Conservation (phyloP, 2,329 filamentous ascomycete species). For the Thielaviopsis populi region DNA sequence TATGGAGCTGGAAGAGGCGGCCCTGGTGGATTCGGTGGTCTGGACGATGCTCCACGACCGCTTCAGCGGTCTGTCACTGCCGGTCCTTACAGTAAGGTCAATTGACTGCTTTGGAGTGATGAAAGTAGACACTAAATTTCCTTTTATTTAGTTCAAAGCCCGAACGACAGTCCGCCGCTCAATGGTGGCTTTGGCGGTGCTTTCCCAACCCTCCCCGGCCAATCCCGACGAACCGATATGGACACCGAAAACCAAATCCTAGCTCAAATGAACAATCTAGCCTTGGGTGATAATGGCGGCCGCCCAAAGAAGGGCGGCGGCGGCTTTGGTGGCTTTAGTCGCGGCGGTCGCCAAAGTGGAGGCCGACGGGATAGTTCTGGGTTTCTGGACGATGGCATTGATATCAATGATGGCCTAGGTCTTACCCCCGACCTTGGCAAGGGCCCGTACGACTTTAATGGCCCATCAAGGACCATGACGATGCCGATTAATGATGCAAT, state of each 20-base stretch:
- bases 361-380: constrained; percentile 12
- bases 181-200: constrained; percentile 12
- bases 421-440: constrained; percentile 21
- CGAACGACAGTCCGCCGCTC: constrained; percentile 4
- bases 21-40: constrained; percentile 7
- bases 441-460: constrained; percentile 29
- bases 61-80: constrained; percentile 17
- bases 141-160: not conserved
- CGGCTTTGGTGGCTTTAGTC: constrained; percentile 13
- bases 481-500: constrained; percentile 37
- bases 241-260: constrained; percentile 15
- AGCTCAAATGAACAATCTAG: constrained; percentile 13
- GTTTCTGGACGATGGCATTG: constrained; percentile 24
- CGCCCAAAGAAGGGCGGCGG: constrained; percentile 7
- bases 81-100: constrained; percentile 1
- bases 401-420: constrained; percentile 23
- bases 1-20: constrained; percentile 20
- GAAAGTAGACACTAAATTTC: not conserved
- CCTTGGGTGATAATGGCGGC: constrained; percentile 4
- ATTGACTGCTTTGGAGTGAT: not conserved
- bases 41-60: not conserved
- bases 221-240: constrained; percentile 12
- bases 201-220: constrained; percentile 12
- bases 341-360: not conserved
- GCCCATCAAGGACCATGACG: constrained; percentile 44